Base-by-base conservation (phyloP, 768 basidiomycete species). In the Hortiboletus flavorubellus region DNA sequence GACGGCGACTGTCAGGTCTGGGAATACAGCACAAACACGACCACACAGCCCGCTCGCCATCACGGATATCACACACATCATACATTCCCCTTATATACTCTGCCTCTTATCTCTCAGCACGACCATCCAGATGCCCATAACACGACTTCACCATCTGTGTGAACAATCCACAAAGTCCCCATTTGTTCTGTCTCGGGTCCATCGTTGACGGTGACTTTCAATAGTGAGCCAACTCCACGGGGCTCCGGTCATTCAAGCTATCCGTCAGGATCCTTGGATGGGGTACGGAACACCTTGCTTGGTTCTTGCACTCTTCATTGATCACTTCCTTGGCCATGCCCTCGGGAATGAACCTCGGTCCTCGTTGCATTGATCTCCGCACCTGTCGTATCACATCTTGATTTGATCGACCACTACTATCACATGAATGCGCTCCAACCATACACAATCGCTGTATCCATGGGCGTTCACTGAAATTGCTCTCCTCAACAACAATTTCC, bases 401-500 rank as follows among this genome's bases (percentile, higher is more conserved):
- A 29, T 40, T 18, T 23, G 40, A 57, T 61, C 53, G 49, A 42
- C 55, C 54, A 23, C 47, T 14, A 23, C 47, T 14, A 41, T 56
- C 54, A 56, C 59, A 59, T 58, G 56, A 59, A 59, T 78, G 7
- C 16, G 14, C 8, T 44, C 38, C 48, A 26, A 33, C 33, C 21
- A 35, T 37, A 33, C n/a, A 5, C 41, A 18, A 29, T 21, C 34
- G 18, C 38, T 18, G 16, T 29, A 33, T 33, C 51, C 16, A 30
- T 9, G 26, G 30, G 30, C 4, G 15, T 30, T 18, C 26, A 5
- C 4, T 26, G 26, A 30, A 26, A n/a, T 23, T 12, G 39, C 38
- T 16, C 23, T 41, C 31, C 35, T 1, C 15, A 55, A 35, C n/a
- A 4, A 21, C 55, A 49, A 64, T 58, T 63, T 61, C 59, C 59